phyloP scores from a whole-genome alignment of 768 basidiomycete species.

The Holtermanniella nyarrowii region DNA sequence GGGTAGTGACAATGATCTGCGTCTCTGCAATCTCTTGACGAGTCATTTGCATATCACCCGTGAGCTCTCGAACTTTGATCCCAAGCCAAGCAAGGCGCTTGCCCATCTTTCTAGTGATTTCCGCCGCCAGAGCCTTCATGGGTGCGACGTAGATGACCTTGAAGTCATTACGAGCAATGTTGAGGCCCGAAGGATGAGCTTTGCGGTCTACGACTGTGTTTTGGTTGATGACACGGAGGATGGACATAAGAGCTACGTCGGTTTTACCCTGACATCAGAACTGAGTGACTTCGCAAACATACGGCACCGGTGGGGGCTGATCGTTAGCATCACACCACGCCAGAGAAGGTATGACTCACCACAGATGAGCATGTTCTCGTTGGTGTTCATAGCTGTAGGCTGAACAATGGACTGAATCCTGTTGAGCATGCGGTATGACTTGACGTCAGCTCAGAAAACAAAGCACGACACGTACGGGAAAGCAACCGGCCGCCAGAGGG shows the following conservation, averaged over 20 bases:
- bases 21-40: conserved; percentile 87
- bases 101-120: conserved; percentile 86
- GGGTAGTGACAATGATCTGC: conserved; percentile 96
- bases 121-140: conserved; percentile 95
- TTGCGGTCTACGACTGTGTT: conserved; percentile 43
- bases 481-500: conserved; percentile 64
- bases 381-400: conserved; percentile 82
- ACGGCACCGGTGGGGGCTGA: conserved; percentile 96
- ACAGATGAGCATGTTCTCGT: conserved; percentile 91
- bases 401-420: conserved; percentile 92
- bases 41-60: conserved; percentile 97
- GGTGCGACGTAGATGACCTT: conserved; percentile 98
- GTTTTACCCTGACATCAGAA: conserved; percentile 74
- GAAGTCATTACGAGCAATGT: conserved; percentile 64
- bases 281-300: conserved; percentile 34
- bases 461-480: conserved; percentile 53
- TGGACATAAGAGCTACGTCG: conserved; percentile 87
- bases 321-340: background rate
- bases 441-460: conserved; percentile 1
- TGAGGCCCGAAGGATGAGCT: conserved; percentile 29
- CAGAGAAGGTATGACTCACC: conserved; percentile 44
- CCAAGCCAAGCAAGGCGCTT: conserved; percentile 80
- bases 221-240: conserved; percentile 77
- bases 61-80: conserved; percentile 79
- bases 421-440: conserved; percentile 83